These are phyloP conservation scores for Extremus antarcticus DNA, from an alignment of 495 filamentous ascomycete species.

Conservation along the genomic window DNA sequence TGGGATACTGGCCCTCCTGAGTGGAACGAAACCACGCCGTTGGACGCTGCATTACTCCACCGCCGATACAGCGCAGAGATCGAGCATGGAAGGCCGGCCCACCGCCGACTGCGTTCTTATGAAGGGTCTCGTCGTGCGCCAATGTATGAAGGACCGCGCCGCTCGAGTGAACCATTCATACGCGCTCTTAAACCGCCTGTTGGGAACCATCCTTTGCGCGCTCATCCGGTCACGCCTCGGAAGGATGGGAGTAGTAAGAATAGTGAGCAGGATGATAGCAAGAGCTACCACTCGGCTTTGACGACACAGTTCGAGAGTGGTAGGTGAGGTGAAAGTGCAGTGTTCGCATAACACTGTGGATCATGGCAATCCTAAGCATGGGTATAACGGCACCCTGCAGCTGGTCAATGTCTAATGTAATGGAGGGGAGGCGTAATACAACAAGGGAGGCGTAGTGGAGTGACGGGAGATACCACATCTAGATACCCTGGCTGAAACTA, in stretches of 20 bases:
- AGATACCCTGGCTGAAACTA: not conserved
- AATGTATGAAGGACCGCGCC: not conserved
- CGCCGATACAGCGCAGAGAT: not conserved
- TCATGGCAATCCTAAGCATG: too few relatives aligned
- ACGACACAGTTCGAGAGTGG: too few relatives aligned
- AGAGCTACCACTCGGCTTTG: not conserved
- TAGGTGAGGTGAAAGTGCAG: too few relatives aligned
- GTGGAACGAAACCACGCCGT: not conserved
- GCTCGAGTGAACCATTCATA: not conserved
- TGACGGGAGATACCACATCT: not conserved
- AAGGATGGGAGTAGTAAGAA: not conserved
- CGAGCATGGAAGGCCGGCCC: not conserved
- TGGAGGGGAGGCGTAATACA: not conserved
- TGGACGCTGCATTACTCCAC: not conserved
- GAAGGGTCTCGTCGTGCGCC: not conserved
- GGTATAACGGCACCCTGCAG: not conserved
- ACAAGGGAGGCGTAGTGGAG: not conserved
- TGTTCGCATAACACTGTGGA: too few relatives aligned
- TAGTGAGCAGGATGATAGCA: not conserved
- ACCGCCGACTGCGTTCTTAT: not conserved
- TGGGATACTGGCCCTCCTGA: slow-evolving; percentile 4
- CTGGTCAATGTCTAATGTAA: not conserved
- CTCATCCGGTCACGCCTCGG: slow-evolving; percentile 8
- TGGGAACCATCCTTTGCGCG: slow-evolving; percentile 12
- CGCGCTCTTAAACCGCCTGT: not conserved